Conservation (phyloP, 768 basidiomycete species). For the Lactifluus pinguis region DNA sequence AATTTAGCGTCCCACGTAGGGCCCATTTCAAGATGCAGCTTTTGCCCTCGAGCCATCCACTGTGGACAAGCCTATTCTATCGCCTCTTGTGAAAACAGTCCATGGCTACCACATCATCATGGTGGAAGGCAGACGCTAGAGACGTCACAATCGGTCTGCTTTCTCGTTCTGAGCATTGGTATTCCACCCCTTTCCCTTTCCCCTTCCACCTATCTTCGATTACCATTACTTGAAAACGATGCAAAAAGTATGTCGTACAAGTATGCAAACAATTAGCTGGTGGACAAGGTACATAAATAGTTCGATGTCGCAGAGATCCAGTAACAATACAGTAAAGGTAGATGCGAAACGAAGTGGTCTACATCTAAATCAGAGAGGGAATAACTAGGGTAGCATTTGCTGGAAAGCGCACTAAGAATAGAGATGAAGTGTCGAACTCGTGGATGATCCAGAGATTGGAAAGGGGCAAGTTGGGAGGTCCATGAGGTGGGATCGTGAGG, state of each 20-base stretch:
- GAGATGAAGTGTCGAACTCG: slow-evolving; percentile 8
- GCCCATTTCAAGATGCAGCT: slow-evolving; percentile 80
- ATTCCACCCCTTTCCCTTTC: background rate
- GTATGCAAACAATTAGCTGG: slow-evolving; percentile 13
- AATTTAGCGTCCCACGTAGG: slow-evolving; percentile 28
- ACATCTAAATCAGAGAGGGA: slow-evolving; percentile 9
- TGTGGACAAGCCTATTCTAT: slow-evolving; percentile 66
- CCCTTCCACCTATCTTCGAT: background rate
- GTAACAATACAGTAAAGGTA: slow-evolving; percentile 15
- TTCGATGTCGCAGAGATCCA: slow-evolving; percentile 8
- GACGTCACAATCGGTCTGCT: background rate
- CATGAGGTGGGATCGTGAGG: slow-evolving; percentile 13
- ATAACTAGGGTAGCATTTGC: background rate
- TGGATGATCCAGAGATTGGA: slow-evolving; percentile 2
- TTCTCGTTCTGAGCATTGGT: background rate
- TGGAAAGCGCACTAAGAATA: background rate
- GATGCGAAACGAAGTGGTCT: slow-evolving; percentile 3
- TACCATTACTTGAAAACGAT: background rate
- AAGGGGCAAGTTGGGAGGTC: slow-evolving; percentile 4
- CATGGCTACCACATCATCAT: slow-evolving; percentile 88
- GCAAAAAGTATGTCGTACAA: slow-evolving; percentile 9
- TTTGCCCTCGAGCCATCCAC: slow-evolving; percentile 73
- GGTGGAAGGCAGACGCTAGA: slow-evolving; percentile 71
- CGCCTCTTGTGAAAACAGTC: slow-evolving; percentile 70
- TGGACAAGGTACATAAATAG: slow-evolving; percentile 17